A percentile compares a stretch with the other conserved stretches of the same genome.
Evolutionary conservation across 2,329 filamentous ascomycete species (phyloP).

Genomic region (Penicillium sp.): DNA sequence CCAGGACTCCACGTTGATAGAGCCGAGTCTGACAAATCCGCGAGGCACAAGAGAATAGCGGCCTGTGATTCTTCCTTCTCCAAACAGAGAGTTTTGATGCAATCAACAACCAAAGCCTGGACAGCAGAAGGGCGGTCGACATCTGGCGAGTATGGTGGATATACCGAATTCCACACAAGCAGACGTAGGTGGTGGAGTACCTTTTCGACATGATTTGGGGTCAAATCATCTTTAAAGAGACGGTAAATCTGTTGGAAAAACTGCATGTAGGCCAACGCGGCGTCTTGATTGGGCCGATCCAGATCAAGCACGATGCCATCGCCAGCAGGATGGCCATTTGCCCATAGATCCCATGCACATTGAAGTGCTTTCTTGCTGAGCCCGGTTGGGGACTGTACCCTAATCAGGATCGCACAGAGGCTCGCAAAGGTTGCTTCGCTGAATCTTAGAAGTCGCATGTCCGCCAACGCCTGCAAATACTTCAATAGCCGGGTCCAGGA

Average conservation of each 20-base stretch:
- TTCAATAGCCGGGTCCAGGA: constrained; percentile 72
- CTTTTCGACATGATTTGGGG: constrained; percentile 57
- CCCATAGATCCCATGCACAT: constrained; percentile 67
- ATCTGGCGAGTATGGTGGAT: constrained; percentile 38
- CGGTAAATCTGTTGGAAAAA: constrained; percentile 73
- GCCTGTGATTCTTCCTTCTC: constrained; percentile 38
- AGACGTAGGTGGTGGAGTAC: constrained; percentile 68
- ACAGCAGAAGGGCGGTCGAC: constrained; percentile 38
- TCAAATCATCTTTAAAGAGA: constrained; percentile 62
- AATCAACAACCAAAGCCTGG: constrained; percentile 34
- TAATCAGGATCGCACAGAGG: constrained; percentile 56
- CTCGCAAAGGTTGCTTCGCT: constrained; percentile 68
- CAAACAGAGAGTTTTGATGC: constrained; percentile 32
- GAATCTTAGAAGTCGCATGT: constrained; percentile 62
- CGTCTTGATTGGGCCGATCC: constrained; percentile 67
- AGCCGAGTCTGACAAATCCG: constrained; percentile 65
- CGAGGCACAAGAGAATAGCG: constrained; percentile 46
- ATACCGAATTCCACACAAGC: constrained; percentile 66
- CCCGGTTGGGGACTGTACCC: constrained; percentile 43
- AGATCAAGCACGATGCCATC: constrained; percentile 41
- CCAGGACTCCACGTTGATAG: constrained; percentile 36
- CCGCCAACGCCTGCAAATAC: constrained; percentile 62
- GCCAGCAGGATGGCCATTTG: constrained; percentile 56
- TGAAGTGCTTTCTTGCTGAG: constrained; percentile 50
- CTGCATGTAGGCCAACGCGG: constrained; percentile 77